A percentile compares a stretch with the other conserved stretches of the same genome.
Conservation (phyloP, 2,329 filamentous ascomycete species). For the Trichoderma oligosporum region DNA sequence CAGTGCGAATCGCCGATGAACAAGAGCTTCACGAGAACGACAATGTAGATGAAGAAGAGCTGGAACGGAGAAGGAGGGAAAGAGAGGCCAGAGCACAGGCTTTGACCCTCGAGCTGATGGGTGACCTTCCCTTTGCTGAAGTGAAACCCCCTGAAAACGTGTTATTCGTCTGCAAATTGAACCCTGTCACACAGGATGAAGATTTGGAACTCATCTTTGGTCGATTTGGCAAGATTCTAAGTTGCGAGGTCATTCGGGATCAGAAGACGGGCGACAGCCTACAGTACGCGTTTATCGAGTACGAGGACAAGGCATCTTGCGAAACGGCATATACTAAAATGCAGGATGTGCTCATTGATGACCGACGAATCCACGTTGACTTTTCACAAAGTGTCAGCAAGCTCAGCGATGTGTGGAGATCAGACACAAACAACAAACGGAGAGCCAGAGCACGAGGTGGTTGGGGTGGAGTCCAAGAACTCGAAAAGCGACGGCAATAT, state of each 20-base stretch:
- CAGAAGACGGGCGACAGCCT: conserved; percentile 90
- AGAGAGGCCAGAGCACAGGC: conserved; percentile 91
- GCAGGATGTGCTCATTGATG: conserved; percentile 95
- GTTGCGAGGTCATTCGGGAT: conserved; percentile 93
- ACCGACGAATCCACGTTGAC: conserved; percentile 95
- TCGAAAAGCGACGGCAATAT: conserved; percentile 92
- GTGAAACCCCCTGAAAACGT: conserved; percentile 97
- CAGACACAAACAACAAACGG: conserved; percentile 78
- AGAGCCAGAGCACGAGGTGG: conserved; percentile 61
- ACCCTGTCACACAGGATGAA: conserved; percentile 91
- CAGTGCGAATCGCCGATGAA: conserved; percentile 87
- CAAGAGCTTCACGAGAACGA: conserved; percentile 74
- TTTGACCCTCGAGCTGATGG: conserved; percentile 94
- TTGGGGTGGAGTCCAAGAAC: conserved; percentile 81
- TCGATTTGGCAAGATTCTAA: conserved; percentile 90
- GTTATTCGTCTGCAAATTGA: conserved; percentile 96
- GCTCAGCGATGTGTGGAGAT: conserved; percentile 84
- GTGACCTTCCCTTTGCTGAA: conserved; percentile 93
- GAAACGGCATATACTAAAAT: conserved; percentile 98
- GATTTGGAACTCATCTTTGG: conserved; percentile 95
- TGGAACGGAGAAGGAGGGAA: conserved; percentile 76
- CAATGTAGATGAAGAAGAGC: conserved; percentile 68
- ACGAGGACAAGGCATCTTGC: conserved; percentile 85
- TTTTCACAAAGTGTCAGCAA: conserved; percentile 94
- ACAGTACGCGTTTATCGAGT: conserved; percentile 98